Evolutionary conservation across 202 grass and related monocot genomes (phyloP), one percentile per base, ranked within the genome.

Genomic region (Cymbopogon flexuosus): DNA sequence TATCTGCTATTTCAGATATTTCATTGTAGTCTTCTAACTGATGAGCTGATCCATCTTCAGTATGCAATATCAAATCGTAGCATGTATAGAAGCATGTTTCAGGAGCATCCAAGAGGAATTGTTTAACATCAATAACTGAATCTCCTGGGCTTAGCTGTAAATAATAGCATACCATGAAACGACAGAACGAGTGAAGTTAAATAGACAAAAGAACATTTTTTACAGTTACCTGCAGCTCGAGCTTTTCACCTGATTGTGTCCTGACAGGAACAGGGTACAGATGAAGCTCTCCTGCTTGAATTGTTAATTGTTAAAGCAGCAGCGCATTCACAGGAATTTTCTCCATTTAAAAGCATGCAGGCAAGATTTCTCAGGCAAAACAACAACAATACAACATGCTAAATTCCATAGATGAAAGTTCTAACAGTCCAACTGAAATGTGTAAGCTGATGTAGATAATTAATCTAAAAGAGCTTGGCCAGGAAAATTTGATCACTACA

Each of bases 1-100:
- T 96, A 82, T 99, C 96, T 46, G 96, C 90, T 76, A 96, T 86
- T 72, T 99, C 92, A 56, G 92, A 89, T 80, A 99, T 96, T 91
- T 99, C 96, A 75, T 93, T 99, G 81, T 99, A 96, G 76, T 99
- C 96, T 83, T 99, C 96, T 76, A 99, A 80, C 83, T 88, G 90
- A 86, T 96, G 89, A 10, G 81, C 62, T 34, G 83, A 96, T 41
- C 87, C 92, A 80, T 96, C 89, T 93, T 94, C 91, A 42, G 80
- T 81, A 83, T 99, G 90, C 69, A 99, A 81, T 65, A 96, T 86
- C 84, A 99, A 65, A 88, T 96, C 83, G 1, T 93, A 99, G 89
- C 90, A 96, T 39, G 96, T 99, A 81, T 91, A 99, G 84, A 96
- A 99, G 87, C 96, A 99, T 58, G 96, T 99, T 74, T 99, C 96